Evolutionary conservation across 192 early-diverging fungal species (phyloP).

Genomic region (Entomortierella chlamydospora): DNA sequence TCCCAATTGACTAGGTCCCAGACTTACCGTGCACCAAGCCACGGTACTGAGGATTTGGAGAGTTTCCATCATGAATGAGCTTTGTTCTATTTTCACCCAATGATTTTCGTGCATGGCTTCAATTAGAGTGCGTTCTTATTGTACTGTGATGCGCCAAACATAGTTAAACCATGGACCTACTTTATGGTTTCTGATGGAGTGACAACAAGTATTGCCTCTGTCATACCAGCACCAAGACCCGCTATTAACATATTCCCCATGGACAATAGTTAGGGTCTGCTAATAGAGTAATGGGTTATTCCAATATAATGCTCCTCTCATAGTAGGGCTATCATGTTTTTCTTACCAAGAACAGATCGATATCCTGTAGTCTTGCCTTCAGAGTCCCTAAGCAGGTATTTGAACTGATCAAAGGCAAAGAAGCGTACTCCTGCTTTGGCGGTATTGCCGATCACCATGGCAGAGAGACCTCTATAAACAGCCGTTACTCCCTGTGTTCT

Average conservation of each 20-base stretch:
- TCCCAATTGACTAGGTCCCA: too few relatives aligned
- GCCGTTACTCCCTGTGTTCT: conserved; percentile 76
- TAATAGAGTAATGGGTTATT: background rate
- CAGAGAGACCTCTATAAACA: conserved; percentile 89
- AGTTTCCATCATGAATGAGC: conserved; percentile 92
- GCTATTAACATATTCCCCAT: conserved; percentile 49
- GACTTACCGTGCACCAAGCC: conserved; percentile 83
- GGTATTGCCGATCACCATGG: conserved; percentile 92
- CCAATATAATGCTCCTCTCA: background rate
- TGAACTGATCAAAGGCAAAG: conserved; percentile 90
- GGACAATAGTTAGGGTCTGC: background rate
- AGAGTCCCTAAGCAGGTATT: conserved; percentile 73
- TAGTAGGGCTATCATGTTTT: background rate
- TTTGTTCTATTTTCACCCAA: conserved; percentile 74
- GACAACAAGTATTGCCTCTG: conserved; percentile 89
- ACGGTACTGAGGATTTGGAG: conserved; percentile 74
- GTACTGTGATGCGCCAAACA: background rate
- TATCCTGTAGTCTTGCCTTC: conserved; percentile 77
- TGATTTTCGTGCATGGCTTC: too few relatives aligned
- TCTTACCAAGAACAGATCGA: conserved; percentile 69
- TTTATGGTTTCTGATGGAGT: conserved; percentile 97
- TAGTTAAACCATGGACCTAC: conserved; percentile 48
- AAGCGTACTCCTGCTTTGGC: conserved; percentile 95
- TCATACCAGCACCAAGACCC: conserved; percentile 88
- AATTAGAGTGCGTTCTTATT: background rate